Base-by-base conservation (phyloP, 83 land plant species). In the Picea abies region DNA sequence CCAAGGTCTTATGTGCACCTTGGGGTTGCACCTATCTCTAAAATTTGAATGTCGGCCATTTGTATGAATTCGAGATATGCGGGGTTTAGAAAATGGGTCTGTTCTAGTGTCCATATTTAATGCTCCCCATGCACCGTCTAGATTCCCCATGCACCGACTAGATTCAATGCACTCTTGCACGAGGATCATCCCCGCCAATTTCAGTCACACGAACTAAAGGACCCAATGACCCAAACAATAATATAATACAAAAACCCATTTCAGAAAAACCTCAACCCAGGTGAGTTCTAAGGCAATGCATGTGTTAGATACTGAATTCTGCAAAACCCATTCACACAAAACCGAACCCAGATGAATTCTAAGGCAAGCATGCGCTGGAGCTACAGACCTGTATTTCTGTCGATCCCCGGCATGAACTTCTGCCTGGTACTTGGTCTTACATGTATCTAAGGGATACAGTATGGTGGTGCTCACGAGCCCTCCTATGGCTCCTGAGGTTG, bases 371-470 rank as follows among this genome's bases (percentile, higher is more conserved):
- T 49, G 14, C 56, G 3, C 12, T 52, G 56, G 56, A 52, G 56
- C 6, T 15, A 8, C 17, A 6, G 16, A 94, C 97, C 93, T 94
- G 90, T 96, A 96, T 71, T 92, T 96, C 32, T 82, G 94, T 15
- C 81, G 81, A 69, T 80, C 86, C 0, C 89, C 90, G 15, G 88
- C 84, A 19, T 86, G 89, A 75, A 85, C 92, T 68, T 96, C 99
- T 60, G 96, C 99, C 81, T 96, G 99, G 76, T 93, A 96, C 88
- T 90, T 93, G 60, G 92, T 93, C 88, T 96, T 96, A 85, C 99
- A 96, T 37, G 99, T 96, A 82, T 96, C 99, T 37, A 96, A 91
- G 35, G 99, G 99, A 78, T 96, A 96, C 68, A 96, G 82, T 25
- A 92, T 84, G 70, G 97, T 93, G 47, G 99, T 96, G 87, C 99